Evolutionary conservation across 805 yeast genomes (phyloP), one percentile per base, ranked within the genome.

Genomic region (Sugiyamaella qingdaonensis): DNA sequence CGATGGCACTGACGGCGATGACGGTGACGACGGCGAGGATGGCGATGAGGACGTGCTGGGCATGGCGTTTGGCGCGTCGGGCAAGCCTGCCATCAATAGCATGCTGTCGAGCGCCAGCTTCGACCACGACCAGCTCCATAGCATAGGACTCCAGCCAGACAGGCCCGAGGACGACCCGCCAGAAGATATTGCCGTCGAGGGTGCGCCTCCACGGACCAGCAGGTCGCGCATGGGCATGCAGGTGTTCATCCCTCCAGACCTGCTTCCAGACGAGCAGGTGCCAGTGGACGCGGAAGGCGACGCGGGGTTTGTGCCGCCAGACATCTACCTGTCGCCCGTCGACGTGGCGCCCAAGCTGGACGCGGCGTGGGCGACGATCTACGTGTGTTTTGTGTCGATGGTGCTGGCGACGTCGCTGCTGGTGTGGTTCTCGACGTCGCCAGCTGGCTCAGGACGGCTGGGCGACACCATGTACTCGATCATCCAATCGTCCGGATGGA

Each of bases 371-470:
- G 62, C 54, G 18, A 55, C 49, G 24, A 47, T 62, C 0, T 67
- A 65, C 53, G 35, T 67, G 10, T 51, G 52, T 10, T 52, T 58
- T 31, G 54, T 67, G 55, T 58, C 68, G 24, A 52, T 59, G 43
- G 58, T 64, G 19, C 56, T 67, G 19, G 65, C 69, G 10, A 64
- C 69, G 1, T 64, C 68, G 5, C 51, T 65, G 18, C 39, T 66
- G 48, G 55, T 65, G 8, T 60, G 66, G 61, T 53, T 67, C 13
- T 54, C 61, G 24, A 62, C 68, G 10, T 59, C 52, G 24, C 58
- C 65, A 3, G 32, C 36, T n/a, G 36, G 37, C 34, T 53, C 59
- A 18, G 51, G 50, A 13, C 62, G 64, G 16, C 52, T 63, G 11
- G 61, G 65, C 10, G 69, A 66, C 44, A 63, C 66, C 32, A 59